Evolutionary conservation across 2,329 filamentous ascomycete species (phyloP), one percentile per base, ranked within the genome.

Genomic region (Arachnopeziza araneosa): DNA sequence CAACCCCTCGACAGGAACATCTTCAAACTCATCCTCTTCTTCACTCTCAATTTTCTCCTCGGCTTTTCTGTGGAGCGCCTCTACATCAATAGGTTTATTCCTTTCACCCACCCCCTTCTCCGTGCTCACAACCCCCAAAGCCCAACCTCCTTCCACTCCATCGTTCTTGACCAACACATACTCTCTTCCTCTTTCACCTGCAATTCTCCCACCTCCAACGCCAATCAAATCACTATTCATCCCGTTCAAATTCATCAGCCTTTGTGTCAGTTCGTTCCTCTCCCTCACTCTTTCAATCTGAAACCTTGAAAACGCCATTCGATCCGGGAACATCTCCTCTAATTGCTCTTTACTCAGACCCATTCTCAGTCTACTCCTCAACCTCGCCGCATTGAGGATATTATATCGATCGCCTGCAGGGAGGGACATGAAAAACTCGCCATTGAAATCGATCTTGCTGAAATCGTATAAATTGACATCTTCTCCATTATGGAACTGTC

Each of bases 121-220:
- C 63, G 87, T 91, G 63, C 88, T 92, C 23, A 99, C 93, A 24
- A 99, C 95, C 56, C 95, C 95, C 6, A 99, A 77, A 0, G 93
- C 93, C 92, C 93, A 99, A 5, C 95, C 95, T 52, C 95, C 95
- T 72, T 98, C 93, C 1, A 91, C 92, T 0, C 92, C 91, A 52
- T 96, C 91, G 68, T 98, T 98, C 75, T 95, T 96, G 49, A 99
- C 93, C 3, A 99, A 78, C 14, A 99, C 93, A 70, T 99, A 99
- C 73, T 99, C 95, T 69, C 91, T 87, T 17, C 91, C 90, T 69
- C 87, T 91, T 71, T 99, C 95, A 55, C 95, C 86, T 17, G 89
- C 88, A 65, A 96, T 83, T 56, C 91, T 82, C 55, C 80, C 82
- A 1, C 82, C 82, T 8, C 83, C 79, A 55, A 78, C 80, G 1